Conservation (phyloP, 257 asterid species). For the Thymus quinquecostatus region DNA sequence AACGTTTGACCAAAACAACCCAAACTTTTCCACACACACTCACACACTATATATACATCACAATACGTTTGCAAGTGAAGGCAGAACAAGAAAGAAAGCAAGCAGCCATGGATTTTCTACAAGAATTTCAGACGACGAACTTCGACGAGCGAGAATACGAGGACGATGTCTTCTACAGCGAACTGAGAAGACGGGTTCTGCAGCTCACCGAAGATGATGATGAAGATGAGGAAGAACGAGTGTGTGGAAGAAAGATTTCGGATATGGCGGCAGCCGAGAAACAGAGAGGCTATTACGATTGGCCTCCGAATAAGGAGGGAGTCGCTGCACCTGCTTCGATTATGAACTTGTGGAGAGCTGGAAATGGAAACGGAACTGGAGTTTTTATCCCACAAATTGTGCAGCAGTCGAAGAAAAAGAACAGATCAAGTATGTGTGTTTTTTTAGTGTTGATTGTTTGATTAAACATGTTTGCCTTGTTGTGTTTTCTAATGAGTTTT, state of each 20-base stretch:
- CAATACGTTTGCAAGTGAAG: background rate
- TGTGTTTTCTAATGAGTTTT: background rate
- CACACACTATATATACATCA: background rate
- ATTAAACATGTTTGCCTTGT: background rate
- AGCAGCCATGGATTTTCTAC: slow-evolving; percentile 45
- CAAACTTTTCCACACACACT: slow-evolving; percentile 8
- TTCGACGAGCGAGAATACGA: slow-evolving; percentile 49
- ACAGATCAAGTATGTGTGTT: slow-evolving; percentile 51
- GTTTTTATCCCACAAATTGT: slow-evolving; percentile 79
- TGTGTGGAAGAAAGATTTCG: slow-evolving; percentile 7
- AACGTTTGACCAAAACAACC: slow-evolving; percentile 46
- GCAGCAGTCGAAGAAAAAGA: slow-evolving; percentile 48
- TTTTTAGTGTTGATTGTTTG: background rate
- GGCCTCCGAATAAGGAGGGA: slow-evolving; percentile 29
- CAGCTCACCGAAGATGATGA: slow-evolving; percentile 64
- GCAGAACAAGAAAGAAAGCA: background rate
- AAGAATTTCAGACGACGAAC: slow-evolving; percentile 26
- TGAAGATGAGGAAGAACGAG: slow-evolving; percentile 27
- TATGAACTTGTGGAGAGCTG: slow-evolving; percentile 59
- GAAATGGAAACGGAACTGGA: slow-evolving; percentile 78
- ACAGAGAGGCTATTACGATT: slow-evolving; percentile 30
- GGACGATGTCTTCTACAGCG: slow-evolving; percentile 61
- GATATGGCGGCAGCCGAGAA: background rate
- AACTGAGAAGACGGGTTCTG: slow-evolving; percentile 54
- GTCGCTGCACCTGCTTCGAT: slow-evolving; percentile 56